Conservation (phyloP, 345 rosid species). For the Ceriops zippeliana region DNA sequence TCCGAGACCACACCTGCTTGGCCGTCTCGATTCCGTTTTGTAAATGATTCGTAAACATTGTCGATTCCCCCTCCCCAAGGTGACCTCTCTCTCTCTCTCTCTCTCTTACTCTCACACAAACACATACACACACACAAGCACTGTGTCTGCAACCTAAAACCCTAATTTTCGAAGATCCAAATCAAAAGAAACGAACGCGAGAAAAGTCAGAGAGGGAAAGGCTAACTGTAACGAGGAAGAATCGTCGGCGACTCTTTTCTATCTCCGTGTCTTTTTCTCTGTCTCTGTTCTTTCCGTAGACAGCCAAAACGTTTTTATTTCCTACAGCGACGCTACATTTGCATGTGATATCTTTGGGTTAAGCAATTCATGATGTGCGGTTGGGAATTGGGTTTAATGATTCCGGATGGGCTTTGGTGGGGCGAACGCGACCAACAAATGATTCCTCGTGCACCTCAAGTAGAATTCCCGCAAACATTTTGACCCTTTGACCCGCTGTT, state of each 20-base stretch:
- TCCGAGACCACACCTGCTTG: slow-evolving; percentile 67
- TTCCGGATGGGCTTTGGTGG: too few species aligned
- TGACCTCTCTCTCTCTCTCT: neutral
- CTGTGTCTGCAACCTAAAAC: slow-evolving; percentile 12
- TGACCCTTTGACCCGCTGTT: too few species aligned
- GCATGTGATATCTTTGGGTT: neutral
- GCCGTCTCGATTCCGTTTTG: slow-evolving; percentile 78
- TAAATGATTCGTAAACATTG: slow-evolving; percentile 72
- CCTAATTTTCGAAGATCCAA: slow-evolving; percentile 17
- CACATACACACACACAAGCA: too few species aligned
- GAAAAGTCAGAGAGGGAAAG: slow-evolving; percentile 1
- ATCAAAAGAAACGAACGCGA: neutral
- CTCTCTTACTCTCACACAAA: too few species aligned
- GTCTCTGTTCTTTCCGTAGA: neutral
- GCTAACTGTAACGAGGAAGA: too few species aligned
- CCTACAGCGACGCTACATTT: neutral
- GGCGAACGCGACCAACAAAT: too few species aligned
- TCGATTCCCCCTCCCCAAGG: neutral
- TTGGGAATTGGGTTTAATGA: too few species aligned
- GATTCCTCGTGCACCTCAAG: too few species aligned
- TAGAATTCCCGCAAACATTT: too few species aligned
- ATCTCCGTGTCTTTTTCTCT: too few species aligned
- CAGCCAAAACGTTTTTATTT: neutral
- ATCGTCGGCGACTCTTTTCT: neutral
- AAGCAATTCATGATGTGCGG: too few species aligned